Percentiles rank a stretch among this genome's conserved stretches.
Conservation (phyloP, 768 basidiomycete genomes). For the Hydnomerulius pinastri region DNA sequence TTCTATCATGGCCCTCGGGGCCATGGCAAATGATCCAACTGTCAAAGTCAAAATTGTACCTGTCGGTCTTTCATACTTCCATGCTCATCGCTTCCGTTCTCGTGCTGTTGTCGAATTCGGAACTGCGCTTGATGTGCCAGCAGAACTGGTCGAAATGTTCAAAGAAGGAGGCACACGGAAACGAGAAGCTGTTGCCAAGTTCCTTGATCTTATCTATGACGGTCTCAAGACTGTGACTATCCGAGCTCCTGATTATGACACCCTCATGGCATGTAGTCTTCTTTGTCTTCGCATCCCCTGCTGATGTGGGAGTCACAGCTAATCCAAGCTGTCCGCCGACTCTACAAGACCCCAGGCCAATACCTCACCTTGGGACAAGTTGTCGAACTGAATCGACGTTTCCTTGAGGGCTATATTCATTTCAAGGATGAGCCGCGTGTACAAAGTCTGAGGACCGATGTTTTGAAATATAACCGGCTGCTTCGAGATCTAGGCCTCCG, state of each 20-base stretch:
- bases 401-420: conserved; percentile 89
- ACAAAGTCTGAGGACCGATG: conserved; percentile 74
- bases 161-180: conserved; percentile 86
- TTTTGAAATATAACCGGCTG: conserved; percentile 87
- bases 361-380: conserved; percentile 94
- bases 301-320: conserved; percentile 50
- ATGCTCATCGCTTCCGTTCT: conserved; percentile 87
- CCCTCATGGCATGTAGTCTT: conserved; percentile 78
- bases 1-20: conserved; percentile 96
- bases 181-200: conserved; percentile 84
- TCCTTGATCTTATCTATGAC: conserved; percentile 91
- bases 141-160: conserved; percentile 86
- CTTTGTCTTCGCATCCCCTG: not conserved
- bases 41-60: conserved; percentile 92
- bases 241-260: conserved; percentile 95
- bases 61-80: conserved; percentile 75
- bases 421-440: conserved; percentile 93
- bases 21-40: conserved; percentile 89
- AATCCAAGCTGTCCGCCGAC: conserved; percentile 90
- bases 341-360: conserved; percentile 94
- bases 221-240: conserved; percentile 95
- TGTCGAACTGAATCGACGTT: conserved; percentile 89
- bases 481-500: conserved; percentile 88
- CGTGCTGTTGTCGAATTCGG: conserved; percentile 98
- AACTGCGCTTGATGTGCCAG: conserved; percentile 86